Percentiles rank a stretch among this genome's conserved stretches.
Evolutionary conservation across 768 basidiomycete genomes (phyloP).

Genomic region (Macrocybe gigantea): DNA sequence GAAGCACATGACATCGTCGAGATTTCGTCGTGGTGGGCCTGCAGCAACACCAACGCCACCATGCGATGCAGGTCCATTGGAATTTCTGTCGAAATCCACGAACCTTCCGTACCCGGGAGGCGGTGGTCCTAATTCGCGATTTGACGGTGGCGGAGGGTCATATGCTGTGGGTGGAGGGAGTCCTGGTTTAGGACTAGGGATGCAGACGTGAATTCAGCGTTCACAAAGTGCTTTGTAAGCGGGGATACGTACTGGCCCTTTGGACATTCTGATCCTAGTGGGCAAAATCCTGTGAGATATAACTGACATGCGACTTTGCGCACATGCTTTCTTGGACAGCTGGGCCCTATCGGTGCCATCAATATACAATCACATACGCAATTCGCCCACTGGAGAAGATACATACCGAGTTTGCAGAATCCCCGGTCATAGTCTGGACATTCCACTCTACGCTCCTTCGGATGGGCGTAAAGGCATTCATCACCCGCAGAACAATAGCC

Average conservation of each 20-base stretch:
- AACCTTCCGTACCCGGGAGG: constrained; percentile 88
- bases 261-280: constrained; percentile 81
- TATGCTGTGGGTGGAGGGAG: constrained; percentile 20
- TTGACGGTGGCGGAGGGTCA: constrained; percentile 71
- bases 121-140: constrained; percentile 81
- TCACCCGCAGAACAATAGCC: constrained; percentile 97
- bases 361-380: not conserved
- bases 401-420: constrained; percentile 88
- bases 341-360: constrained; percentile 51
- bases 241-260: constrained; percentile 73
- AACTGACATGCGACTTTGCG: constrained; percentile 85
- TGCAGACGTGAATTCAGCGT: constrained; percentile 3
- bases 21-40: constrained; percentile 54
- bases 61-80: constrained; percentile 23
- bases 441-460: constrained; percentile 84
- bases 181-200: constrained; percentile 57
- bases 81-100: constrained; percentile 62
- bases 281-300: constrained; percentile 92
- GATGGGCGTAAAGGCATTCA: constrained; percentile 95
- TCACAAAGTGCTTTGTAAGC: not conserved
- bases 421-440: constrained; percentile 96
- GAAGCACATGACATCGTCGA: constrained; percentile 84
- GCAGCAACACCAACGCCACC: constrained; percentile 16
- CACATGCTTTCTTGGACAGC: constrained; percentile 89
- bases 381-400: not conserved